Conservation (phyloP, 2,329 filamentous ascomycete species). For the Aspergillus oerlinghausenensis region DNA sequence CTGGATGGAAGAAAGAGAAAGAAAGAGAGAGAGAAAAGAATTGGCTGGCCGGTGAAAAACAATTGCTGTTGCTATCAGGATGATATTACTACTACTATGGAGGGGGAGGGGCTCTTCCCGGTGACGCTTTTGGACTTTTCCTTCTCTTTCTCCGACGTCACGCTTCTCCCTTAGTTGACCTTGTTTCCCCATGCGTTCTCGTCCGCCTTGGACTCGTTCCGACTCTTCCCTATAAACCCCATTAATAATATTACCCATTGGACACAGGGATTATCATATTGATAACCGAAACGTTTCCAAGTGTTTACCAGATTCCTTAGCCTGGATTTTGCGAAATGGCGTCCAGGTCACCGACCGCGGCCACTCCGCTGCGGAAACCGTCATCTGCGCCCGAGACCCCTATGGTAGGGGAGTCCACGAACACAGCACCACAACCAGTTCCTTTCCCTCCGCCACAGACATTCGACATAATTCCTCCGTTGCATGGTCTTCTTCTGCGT, state of each 20-base stretch:
- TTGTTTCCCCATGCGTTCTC: conserved; percentile 10
- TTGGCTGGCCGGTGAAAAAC: conserved; percentile 23
- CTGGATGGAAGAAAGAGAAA: conserved; percentile 11
- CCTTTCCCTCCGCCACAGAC: conserved; percentile 70
- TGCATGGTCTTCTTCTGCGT: conserved; percentile 71
- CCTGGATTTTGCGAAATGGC: conserved; percentile 27
- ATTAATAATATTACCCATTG: background rate
- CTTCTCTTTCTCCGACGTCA: conserved; percentile 29
- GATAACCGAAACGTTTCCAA: background rate
- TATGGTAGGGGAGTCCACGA: conserved; percentile 21
- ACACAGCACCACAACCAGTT: conserved; percentile 43
- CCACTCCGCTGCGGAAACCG: conserved; percentile 42
- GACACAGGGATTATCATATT: background rate
- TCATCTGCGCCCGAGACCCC: conserved; percentile 33
- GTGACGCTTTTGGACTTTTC: conserved; percentile 30
- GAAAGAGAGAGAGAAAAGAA: conserved; percentile 15
- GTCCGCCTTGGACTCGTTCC: conserved; percentile 19
- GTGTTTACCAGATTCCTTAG: background rate
- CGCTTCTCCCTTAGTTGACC: conserved; percentile 8
- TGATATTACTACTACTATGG: background rate
- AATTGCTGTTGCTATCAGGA: background rate
- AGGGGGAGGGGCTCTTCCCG: conserved; percentile 27
- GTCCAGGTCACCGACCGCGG: conserved; percentile 27
- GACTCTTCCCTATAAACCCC: conserved; percentile 30
- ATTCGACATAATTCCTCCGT: conserved; percentile 79